Conservation (phyloP, 2,329 filamentous ascomycete genomes). For the Fusarium heterosporum region DNA sequence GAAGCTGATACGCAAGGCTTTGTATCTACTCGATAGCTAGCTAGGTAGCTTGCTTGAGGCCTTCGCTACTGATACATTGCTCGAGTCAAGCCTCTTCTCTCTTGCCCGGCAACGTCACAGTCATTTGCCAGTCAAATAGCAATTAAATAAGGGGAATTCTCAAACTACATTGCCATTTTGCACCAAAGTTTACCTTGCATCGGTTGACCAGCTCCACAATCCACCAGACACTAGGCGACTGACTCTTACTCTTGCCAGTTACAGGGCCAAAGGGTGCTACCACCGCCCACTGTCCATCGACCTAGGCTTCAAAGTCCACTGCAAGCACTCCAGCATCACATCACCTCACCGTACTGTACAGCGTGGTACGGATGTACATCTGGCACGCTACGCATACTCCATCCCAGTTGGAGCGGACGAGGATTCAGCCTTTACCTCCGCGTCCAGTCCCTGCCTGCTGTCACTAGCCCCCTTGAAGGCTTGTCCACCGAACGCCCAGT, state of each 20-base stretch:
- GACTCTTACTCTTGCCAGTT: slow-evolving; percentile 7
- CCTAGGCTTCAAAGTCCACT: slow-evolving; percentile 25
- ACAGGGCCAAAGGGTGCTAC: slow-evolving; percentile 21
- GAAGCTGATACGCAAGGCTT: slow-evolving; percentile 21
- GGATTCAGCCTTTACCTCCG: slow-evolving; percentile 40
- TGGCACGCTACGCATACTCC: slow-evolving; percentile 36
- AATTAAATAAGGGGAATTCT: slow-evolving; percentile 10
- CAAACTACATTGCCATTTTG: slow-evolving; percentile 18
- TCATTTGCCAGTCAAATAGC: slow-evolving; percentile 19
- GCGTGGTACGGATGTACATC: slow-evolving; percentile 13
- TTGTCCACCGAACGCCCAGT: slow-evolving; percentile 41
- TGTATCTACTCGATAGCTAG: not conserved
- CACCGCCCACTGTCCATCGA: slow-evolving; percentile 2
- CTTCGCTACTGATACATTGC: slow-evolving; percentile 13
- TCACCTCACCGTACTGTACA: slow-evolving; percentile 9
- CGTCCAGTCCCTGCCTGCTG: slow-evolving; percentile 41
- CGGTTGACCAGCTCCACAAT: slow-evolving; percentile 46
- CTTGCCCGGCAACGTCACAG: not conserved
- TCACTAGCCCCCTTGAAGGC: slow-evolving; percentile 39
- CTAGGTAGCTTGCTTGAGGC: not conserved
- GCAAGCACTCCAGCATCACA: slow-evolving; percentile 22
- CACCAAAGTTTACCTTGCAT: slow-evolving; percentile 46
- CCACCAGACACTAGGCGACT: slow-evolving; percentile 24
- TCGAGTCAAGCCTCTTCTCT: slow-evolving; percentile 22
- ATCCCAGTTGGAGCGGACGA: slow-evolving; percentile 24